A percentile compares a stretch with the other conserved stretches of the same genome.
Evolutionary conservation across 495 filamentous ascomycete species (phyloP).

Genomic region (Aspergillus asperescens): DNA sequence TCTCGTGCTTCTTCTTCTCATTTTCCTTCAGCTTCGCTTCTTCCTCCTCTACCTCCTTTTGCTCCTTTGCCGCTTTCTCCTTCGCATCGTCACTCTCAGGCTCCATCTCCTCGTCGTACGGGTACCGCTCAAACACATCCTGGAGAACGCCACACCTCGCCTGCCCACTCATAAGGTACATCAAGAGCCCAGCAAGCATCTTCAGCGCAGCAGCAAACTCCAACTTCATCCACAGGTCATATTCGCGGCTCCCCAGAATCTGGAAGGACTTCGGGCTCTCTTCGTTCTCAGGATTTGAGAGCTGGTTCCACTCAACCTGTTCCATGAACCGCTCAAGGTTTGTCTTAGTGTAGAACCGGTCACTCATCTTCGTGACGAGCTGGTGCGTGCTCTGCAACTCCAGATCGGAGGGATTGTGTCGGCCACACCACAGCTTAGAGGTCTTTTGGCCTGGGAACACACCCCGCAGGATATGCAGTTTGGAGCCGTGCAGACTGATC

Average conservation of each 20-base stretch:
- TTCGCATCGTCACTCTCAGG: constrained; percentile 7
- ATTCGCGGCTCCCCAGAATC: constrained; percentile 25
- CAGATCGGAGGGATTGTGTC: constrained; percentile 5
- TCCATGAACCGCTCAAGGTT: constrained; percentile 22
- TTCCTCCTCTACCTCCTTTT: constrained; percentile 13
- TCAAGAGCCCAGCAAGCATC: constrained; percentile 17
- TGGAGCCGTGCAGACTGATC: constrained; percentile 29
- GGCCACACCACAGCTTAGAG: constrained; percentile 24
- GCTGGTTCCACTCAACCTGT: constrained; percentile 16
- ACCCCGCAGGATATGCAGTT: constrained; percentile 27
- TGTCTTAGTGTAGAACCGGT: constrained; percentile 18
- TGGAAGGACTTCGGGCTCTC: constrained; percentile 18
- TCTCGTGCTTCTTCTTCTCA: constrained; percentile 15
- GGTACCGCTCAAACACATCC: constrained; percentile 18
- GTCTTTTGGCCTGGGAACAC: constrained; percentile 29
- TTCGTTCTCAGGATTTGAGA: constrained; percentile 18
- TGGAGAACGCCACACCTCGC: constrained; percentile 26
- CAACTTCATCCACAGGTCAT: constrained; percentile 24
- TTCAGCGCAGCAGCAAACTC: constrained; percentile 20
- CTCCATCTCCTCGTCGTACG: constrained; percentile 17
- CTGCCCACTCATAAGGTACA: constrained; percentile 31
- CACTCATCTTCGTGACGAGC: not conserved
- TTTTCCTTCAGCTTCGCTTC: constrained; percentile 10
- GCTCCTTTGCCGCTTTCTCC: constrained; percentile 6
- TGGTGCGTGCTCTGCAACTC: not conserved